phyloP scores from a whole-genome alignment of 306 rosid genomes.

The Lathyrus sativus region DNA sequence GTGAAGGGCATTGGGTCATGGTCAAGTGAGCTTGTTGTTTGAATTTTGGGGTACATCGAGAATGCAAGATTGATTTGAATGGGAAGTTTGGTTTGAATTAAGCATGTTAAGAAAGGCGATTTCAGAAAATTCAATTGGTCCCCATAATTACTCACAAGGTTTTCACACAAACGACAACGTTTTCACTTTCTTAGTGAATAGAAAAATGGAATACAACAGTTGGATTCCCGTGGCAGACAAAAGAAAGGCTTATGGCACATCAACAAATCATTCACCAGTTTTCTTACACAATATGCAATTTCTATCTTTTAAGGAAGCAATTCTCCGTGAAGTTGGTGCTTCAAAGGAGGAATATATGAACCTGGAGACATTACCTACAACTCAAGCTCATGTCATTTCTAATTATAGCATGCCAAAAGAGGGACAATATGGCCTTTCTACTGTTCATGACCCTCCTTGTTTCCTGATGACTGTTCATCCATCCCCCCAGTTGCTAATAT shows the following conservation, averaged over 20 bases:
- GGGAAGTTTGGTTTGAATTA: too few species aligned
- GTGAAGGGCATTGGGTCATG: too few species aligned
- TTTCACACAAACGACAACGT: too few species aligned
- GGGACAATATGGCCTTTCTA: conserved; percentile 6
- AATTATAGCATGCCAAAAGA: not conserved
- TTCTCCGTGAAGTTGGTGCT: not conserved
- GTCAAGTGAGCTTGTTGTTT: too few species aligned
- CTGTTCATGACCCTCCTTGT: conserved; percentile 28
- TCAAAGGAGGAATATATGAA: conserved; percentile 54
- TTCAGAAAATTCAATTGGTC: too few species aligned
- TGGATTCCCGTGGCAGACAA: not conserved
- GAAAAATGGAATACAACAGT: not conserved
- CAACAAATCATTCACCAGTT: not conserved
- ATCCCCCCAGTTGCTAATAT: conserved; percentile 26
- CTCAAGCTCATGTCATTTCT: not conserved
- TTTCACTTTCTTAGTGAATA: not conserved
- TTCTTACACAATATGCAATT: not conserved
- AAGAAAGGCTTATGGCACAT: not conserved
- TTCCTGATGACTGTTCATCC: conserved; percentile 32
- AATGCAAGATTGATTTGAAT: too few species aligned
- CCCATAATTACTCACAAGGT: too few species aligned
- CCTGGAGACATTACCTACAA: conserved; percentile 24
- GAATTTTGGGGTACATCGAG: too few species aligned
- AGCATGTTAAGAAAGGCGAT: too few species aligned
- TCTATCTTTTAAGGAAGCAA: too few species aligned